Evolutionary conservation across 768 basidiomycete species (phyloP), one percentile per base, ranked within the genome.

Genomic region (Suillus tomentosus): DNA sequence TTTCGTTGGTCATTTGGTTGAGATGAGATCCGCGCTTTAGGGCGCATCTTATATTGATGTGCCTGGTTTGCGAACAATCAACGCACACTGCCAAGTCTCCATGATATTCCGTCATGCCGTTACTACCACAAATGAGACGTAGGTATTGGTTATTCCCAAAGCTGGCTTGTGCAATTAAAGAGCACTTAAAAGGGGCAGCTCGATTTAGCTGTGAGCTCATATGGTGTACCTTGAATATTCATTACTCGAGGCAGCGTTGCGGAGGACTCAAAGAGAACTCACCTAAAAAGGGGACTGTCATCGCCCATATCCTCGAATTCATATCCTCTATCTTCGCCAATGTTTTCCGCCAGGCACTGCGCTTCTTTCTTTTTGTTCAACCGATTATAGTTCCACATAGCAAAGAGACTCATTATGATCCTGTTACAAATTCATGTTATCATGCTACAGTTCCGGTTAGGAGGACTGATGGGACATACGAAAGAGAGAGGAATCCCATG

Each of bases 241-340:
- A 42, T 42, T 40, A 58, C 24, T 43, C 1, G 13, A 31, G 17
- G 40, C 4, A 19, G 17, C 24, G 7, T 27, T 11, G 40, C 27
- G 1, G 24, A 58, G 11, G 40, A 3, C 6, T 58, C 31, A 6
- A 2, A 19, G 13, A 27, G 11, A 42, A 11, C 40, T 27, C 57
- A 76, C 82, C 84, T 80, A 77, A 84, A 87, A 43, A 88, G 74
- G 43, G 87, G 86, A 62, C 83, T 85, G 40, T 80, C 74, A 64
- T 84, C 83, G 4, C 84, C 86, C 73, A 86, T 74, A 8, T 84
- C 72, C 40, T 69, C 72, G 68, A 82, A 86, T 53, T 83, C 79
- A 2, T 76, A 76, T 58, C 67, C 71, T 58, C 71, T 74, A 51
- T 73, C 77, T 10, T 77, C 74, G 7, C 78, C 76, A 55, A 88